Percentiles rank a stretch among this genome's conserved stretches.
These are phyloP conservation scores for Corynespora cassiicola DNA, from an alignment of 2,329 filamentous ascomycete species.

Conservation along the genomic window DNA sequence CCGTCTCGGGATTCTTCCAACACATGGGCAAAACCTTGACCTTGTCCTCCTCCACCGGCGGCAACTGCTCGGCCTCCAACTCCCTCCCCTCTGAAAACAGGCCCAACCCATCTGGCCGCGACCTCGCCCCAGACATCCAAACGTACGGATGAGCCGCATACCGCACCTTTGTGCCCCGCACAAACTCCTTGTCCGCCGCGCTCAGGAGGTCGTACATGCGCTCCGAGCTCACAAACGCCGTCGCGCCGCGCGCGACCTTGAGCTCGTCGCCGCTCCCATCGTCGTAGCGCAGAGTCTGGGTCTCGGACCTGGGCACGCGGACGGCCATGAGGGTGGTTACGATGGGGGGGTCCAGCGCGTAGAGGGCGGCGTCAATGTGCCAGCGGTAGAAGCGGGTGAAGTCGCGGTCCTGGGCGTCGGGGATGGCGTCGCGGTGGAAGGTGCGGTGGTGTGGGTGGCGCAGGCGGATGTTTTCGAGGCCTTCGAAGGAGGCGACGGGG, in stretches of 20 bases:
- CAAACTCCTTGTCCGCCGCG: conserved; percentile 71
- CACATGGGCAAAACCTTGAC: conserved; percentile 77
- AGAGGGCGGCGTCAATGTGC: conserved; percentile 82
- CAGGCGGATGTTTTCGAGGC: conserved; percentile 70
- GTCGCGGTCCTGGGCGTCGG: conserved; percentile 65
- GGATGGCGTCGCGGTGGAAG: conserved; percentile 72
- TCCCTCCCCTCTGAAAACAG: conserved; percentile 71
- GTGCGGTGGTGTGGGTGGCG: conserved; percentile 79
- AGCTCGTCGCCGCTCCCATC: conserved; percentile 72
- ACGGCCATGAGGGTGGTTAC: conserved; percentile 78
- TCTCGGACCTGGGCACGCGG: conserved; percentile 70
- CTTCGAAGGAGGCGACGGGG: conserved; percentile 72
- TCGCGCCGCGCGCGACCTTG: conserved; percentile 75
- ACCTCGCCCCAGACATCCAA: conserved; percentile 76
- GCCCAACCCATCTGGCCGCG: conserved; percentile 73
- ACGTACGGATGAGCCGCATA: conserved; percentile 83
- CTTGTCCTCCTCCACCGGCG: conserved; percentile 68
- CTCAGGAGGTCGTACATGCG: conserved; percentile 73
- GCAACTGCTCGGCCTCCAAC: conserved; percentile 64
- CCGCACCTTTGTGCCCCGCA: conserved; percentile 67
- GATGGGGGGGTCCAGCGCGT: conserved; percentile 75
- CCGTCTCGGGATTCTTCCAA: conserved; percentile 78
- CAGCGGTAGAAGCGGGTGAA: conserved; percentile 73
- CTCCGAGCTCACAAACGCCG: conserved; percentile 76
- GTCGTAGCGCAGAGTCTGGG: conserved; percentile 74